Base-by-base conservation (phyloP, 805 yeast genomes). In the Barnettozyma pratensis region DNA sequence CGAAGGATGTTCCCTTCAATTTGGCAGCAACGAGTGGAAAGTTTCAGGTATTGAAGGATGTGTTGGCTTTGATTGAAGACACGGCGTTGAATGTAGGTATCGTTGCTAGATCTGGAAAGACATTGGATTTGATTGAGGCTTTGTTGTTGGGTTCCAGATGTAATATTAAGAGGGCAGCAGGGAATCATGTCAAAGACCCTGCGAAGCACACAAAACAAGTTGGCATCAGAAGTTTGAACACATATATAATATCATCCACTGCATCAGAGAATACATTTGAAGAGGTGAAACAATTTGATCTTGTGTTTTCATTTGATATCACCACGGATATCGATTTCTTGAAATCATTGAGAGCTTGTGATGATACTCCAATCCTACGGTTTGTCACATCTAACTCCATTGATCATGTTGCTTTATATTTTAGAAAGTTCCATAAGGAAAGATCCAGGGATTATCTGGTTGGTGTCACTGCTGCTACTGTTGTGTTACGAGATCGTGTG, bases 11-110 rank as follows among this genome's bases (percentile, higher is more conserved):
- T 50, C 87, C 94, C 7, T 69, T 68, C 42, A 78, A 87, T 63
- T 61, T 89, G 43, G 81, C 83, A 4, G 88, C 85, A 41, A 83
- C 92, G 1, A 81, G 90, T 64, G 96, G 96, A 14, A 92, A 91
- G 64, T 90, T 92, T 66, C 74, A 76, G 50, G 87, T 84, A 2
- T 65, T 92, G 52, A 75, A 73, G 46, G 85, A 83, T 59, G 63
- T 92, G 42, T 62, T 89, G 26, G 74, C 77, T 31, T 75, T 86
- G 26, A 66, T 86, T 49, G 74, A 66, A 39, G 68, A 68, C 46
- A 66, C 63, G 30, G 59, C 58, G 34, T 71, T 83, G 39, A 73
- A 83, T 50, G 69, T 91, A 2, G 96, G 83, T 0, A 69, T 92
- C 2, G 78, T 90, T 1, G 81, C 90, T 50, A 74, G 84, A 47